These are phyloP conservation scores for Taxawa tesnikishii DNA, from an alignment of 2,329 filamentous ascomycete genomes.

Conservation along the genomic window DNA sequence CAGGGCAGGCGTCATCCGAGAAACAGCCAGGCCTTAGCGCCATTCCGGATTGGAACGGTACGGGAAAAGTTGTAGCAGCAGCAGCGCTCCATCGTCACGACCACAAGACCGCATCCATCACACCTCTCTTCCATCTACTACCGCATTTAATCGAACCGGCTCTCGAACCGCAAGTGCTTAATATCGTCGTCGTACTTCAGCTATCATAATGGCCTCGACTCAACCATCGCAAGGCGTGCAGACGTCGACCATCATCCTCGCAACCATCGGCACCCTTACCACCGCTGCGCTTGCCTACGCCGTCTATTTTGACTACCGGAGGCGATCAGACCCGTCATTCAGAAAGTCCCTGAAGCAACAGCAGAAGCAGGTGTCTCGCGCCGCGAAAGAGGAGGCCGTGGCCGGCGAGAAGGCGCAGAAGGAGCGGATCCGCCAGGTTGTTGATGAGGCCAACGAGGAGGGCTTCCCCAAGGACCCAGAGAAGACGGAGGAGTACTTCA, in stretches of 20 bases:
- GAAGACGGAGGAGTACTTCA: constrained; percentile 92
- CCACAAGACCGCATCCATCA: neutral
- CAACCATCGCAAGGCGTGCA: constrained; percentile 28
- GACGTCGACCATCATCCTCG: constrained; percentile 45
- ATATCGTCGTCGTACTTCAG: too few species aligned
- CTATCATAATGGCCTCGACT: constrained; percentile 20
- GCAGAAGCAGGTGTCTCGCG: constrained; percentile 59
- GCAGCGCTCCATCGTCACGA: too few species aligned
- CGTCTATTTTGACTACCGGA: constrained; percentile 54
- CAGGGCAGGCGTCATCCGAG: too few species aligned
- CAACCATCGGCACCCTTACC: constrained; percentile 45
- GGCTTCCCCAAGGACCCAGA: constrained; percentile 85
- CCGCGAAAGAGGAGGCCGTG: constrained; percentile 60
- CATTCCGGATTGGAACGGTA: too few species aligned
- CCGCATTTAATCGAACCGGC: too few species aligned
- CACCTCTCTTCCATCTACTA: neutral
- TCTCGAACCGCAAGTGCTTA: too few species aligned
- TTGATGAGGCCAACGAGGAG: constrained; percentile 75
- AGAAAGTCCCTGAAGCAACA: constrained; percentile 56
- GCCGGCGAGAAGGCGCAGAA: constrained; percentile 54
- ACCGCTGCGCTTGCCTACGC: constrained; percentile 52
- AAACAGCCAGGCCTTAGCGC: too few species aligned
- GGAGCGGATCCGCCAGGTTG: constrained; percentile 59
- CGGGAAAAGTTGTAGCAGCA: too few species aligned
- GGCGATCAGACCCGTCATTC: constrained; percentile 52